Conservation (phyloP, 2,329 filamentous ascomycete genomes). For the Fusarium hainanense region DNA sequence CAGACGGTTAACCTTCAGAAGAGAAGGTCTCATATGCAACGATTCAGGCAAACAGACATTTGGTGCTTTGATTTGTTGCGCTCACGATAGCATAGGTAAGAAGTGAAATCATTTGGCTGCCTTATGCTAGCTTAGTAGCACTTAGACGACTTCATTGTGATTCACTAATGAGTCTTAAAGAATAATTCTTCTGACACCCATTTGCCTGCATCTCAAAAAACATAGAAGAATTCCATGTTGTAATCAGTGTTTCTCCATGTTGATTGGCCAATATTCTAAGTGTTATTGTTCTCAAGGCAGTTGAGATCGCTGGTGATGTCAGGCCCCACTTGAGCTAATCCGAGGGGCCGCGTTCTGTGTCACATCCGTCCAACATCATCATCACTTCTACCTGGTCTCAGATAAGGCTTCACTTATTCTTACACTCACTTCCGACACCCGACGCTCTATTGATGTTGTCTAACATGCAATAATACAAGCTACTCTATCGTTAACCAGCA, state of each 20-base stretch:
- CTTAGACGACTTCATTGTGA: not conserved
- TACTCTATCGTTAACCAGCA: not conserved
- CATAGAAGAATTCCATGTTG: not conserved
- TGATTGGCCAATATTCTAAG: slow-evolving; percentile 20
- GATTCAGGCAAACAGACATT: not conserved
- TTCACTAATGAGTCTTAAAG: not conserved
- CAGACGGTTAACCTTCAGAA: not conserved
- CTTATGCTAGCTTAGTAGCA: not conserved
- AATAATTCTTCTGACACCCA: not conserved
- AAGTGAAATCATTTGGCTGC: not conserved
- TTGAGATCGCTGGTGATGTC: slow-evolving; percentile 29
- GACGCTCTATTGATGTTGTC: too few relatives aligned
- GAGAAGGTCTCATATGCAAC: not conserved
- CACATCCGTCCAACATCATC: slow-evolving; percentile 24
- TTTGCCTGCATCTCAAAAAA: not conserved
- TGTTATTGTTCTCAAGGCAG: slow-evolving; percentile 13
- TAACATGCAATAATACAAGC: slow-evolving; percentile 24
- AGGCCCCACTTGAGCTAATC: slow-evolving; percentile 34
- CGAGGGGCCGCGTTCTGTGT: slow-evolving; percentile 15
- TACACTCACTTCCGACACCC: not conserved
- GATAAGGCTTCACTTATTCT: slow-evolving; percentile 8
- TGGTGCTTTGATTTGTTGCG: not conserved
- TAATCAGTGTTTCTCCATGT: not conserved
- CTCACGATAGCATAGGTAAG: not conserved
- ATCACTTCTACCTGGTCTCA: slow-evolving; percentile 5